Percentiles rank a stretch among this genome's conserved stretches.
phyloP scores from a whole-genome alignment of 1,284 basidiomycete species.

The Tremellales sp. region DNA sequence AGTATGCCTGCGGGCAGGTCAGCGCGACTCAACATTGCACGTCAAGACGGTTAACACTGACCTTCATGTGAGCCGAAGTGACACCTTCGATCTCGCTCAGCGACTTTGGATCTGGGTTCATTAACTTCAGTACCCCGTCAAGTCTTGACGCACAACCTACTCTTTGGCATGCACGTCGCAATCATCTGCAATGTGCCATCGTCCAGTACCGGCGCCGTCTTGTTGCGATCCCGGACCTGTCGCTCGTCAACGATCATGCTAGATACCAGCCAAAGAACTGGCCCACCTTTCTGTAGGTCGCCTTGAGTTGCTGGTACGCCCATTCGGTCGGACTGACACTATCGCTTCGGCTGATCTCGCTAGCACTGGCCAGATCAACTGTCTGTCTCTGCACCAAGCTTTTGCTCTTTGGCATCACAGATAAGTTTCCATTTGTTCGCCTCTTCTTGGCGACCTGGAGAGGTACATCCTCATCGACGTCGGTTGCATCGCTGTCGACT shows the following conservation, averaged over 20 bases:
- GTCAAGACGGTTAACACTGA: not conserved
- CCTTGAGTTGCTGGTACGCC: slow-evolving; percentile 24
- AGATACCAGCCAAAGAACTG: not conserved
- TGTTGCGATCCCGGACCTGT: slow-evolving; percentile 16
- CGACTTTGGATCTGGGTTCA: slow-evolving; percentile 16
- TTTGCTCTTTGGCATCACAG: slow-evolving; percentile 7
- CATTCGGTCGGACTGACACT: slow-evolving; percentile 17
- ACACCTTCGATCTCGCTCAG: slow-evolving; percentile 31
- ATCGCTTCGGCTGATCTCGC: slow-evolving; percentile 9
- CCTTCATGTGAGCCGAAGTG: slow-evolving; percentile 14
- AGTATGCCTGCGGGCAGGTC: slow-evolving; percentile 6
- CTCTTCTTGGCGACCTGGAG: slow-evolving; percentile 5
- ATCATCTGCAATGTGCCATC: slow-evolving; percentile 39
- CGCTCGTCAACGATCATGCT: not conserved
- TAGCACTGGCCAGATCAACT: not conserved
- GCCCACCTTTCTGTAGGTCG: slow-evolving; percentile 23
- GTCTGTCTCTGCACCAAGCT: slow-evolving; percentile 5
- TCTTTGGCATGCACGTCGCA: slow-evolving; percentile 37
- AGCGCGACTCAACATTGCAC: not conserved
- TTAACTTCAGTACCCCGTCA: not conserved
- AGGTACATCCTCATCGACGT: slow-evolving; percentile 49
- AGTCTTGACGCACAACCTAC: slow-evolving; percentile 17
- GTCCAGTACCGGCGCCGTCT: slow-evolving; percentile 15
- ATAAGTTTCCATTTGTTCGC: not conserved
- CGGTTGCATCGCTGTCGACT: slow-evolving; percentile 12